Percentiles rank a stretch among this genome's conserved stretches.
These are phyloP conservation scores for Sequoiadendron giganteum DNA, from an alignment of 75 land plant genomes.

Conservation along the genomic window DNA sequence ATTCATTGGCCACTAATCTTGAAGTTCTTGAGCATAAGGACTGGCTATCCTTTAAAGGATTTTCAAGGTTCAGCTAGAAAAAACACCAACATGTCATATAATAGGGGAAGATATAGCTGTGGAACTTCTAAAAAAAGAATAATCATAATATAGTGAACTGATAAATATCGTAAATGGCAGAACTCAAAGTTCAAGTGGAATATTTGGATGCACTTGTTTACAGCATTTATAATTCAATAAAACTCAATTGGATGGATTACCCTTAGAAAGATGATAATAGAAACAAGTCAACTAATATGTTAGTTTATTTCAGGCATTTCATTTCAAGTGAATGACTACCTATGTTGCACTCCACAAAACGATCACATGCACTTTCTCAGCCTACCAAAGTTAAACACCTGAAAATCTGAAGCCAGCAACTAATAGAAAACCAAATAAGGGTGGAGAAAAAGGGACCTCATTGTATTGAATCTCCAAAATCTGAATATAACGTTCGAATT, in stretches of 20 bases:
- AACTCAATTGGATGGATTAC: background rate
- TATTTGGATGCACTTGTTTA: background rate
- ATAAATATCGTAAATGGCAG: background rate
- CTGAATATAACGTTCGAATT: conserved; percentile 65
- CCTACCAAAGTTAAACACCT: background rate
- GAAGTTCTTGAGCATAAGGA: too few relatives aligned
- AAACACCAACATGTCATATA: background rate
- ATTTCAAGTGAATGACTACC: background rate
- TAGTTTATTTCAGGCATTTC: background rate
- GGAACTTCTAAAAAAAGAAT: background rate
- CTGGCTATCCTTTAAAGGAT: too few relatives aligned
- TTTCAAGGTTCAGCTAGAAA: too few relatives aligned
- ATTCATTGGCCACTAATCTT: too few relatives aligned
- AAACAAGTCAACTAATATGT: background rate
- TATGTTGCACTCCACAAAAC: background rate
- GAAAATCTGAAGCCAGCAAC: background rate
- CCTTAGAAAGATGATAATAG: background rate
- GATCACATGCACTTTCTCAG: background rate
- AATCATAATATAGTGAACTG: background rate
- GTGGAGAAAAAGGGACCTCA: conserved; percentile 35
- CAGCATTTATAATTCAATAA: background rate
- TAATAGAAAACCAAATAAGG: background rate
- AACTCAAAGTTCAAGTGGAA: background rate
- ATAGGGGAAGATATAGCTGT: background rate
- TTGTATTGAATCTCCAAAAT: conserved; percentile 73